Base-by-base conservation (phyloP, 176 grass and related monocot genomes). In the Bonia amplexicaulis region DNA sequence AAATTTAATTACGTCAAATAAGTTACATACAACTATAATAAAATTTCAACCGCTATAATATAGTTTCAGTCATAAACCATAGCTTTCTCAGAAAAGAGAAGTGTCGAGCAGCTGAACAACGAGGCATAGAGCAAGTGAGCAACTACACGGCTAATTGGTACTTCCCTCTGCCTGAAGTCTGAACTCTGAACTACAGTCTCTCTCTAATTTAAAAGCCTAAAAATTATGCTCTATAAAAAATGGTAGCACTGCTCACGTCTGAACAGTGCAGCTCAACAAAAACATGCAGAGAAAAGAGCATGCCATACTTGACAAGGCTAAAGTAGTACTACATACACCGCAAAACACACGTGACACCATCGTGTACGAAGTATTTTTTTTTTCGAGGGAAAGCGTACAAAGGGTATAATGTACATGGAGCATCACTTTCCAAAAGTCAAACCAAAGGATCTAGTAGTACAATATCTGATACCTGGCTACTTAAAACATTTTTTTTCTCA, bases 341-440 rank as follows among this genome's bases (percentile, higher is more conserved):
- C n/a, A 26, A 12, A 26, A 26, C 23, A 55, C 80, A 33, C 23
- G 53, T 51, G 72, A 70, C 40, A 59, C 49, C 25, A 20, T 69
- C 66, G 7, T 59, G 51, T 76, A 70, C 42, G 61, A 14, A 76
- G 52, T 1, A 5, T 37, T 37, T 5, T 35, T 35, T 35, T 35
- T 37, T 37, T 37, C 4, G 4, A 37, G 3, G 35, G 35, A 37
- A 5, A 37, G 5, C 35, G 51, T 37, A 70, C 42, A 69, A 14
- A 76, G 52, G 0, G 71, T 75, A 81, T 35, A 37, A 26, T 59
- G 52, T 25, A 26, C 27, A 48, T 71, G 77, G 2, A 70, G 41
- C 27, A 52, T 60, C 78, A 37, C 85, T 81, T 87, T 88, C 54
- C 31, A 53, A 64, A 87, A 81, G 75, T 44, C 53, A 53, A 45